Percentiles rank a stretch among this genome's conserved stretches.
phyloP scores from a whole-genome alignment of 1,139 yeast genomes.

The Cylindricascospora bacillispora region DNA sequence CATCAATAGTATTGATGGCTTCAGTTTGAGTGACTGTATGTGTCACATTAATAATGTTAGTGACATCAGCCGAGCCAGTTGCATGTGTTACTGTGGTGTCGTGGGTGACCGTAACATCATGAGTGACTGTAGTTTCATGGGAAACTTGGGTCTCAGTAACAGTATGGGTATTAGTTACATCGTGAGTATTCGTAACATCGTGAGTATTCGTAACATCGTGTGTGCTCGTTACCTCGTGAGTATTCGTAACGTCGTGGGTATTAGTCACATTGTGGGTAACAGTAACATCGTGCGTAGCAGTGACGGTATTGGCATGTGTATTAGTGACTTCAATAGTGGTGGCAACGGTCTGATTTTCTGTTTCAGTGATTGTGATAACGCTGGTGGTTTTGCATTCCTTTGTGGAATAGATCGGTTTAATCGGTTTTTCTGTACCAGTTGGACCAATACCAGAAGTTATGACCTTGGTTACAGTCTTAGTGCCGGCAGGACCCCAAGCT shows the following conservation, averaged over 20 bases:
- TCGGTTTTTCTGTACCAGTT: too few species aligned
- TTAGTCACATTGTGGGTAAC: neutral
- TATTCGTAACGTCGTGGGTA: neutral
- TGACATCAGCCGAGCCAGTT: neutral
- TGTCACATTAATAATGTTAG: neutral
- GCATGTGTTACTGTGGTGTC: neutral
- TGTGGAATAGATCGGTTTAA: too few species aligned
- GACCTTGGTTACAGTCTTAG: too few species aligned
- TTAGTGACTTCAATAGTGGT: neutral
- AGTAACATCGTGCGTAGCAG: neutral
- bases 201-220: neutral
- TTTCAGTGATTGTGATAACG: too few species aligned
- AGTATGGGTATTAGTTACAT: neutral
- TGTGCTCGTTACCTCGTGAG: constrained; percentile 1
- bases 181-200: neutral
- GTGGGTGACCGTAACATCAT: neutral
- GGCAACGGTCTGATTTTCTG: neutral
- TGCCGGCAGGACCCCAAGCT: too few species aligned
- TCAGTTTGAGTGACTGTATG: neutral
- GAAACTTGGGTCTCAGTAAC: too few species aligned
- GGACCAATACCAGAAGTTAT: too few species aligned
- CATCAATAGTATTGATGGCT: neutral
- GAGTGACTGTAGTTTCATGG: neutral
- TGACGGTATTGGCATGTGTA: neutral
- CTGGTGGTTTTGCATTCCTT: too few species aligned